Base-by-base conservation (phyloP, 257 asterid genomes). In the Thymus quinquecostatus region DNA sequence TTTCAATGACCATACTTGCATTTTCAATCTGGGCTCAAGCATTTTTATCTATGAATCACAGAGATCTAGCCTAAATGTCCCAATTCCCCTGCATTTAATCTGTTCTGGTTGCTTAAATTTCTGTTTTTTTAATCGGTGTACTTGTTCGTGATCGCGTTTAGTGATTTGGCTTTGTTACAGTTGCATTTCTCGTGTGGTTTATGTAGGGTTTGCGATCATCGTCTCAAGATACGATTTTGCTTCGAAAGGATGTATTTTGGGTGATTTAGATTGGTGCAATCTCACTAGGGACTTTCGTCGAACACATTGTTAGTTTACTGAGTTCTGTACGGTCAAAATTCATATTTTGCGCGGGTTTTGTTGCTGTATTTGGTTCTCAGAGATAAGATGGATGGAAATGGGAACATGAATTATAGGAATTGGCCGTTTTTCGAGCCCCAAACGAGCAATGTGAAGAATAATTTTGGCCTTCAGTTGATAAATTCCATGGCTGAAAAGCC, bases 341-440 rank as follows among this genome's bases (percentile, higher is more conserved):
- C 48, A 59, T 47, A 41, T 29, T 30, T 33, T 68, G 41, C 28
- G 21, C 13, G 60, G 66, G 58, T 66, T 38, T 60, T 32, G 38
- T 29, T 69, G 44, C 44, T 38, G 67, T 36, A 64, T 74, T 71
- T 71, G 67, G 30, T 33, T 50, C 3, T 36, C 30, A 0, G 28
- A 45, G 66, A 11, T 33, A 55, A 72, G 73, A 89, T 92, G 98
- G 98, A 89, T 79, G 93, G 81, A n/a, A 82, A 82, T 81, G 92
- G 87, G 8, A 44, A 81, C 63, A 28, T 83, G 78, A 80, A 80
- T 81, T 50, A 72, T 68, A 83, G 84, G 79, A 86, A 79, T 76
- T 89, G 96, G 96, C 83, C 73, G 5, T 83, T 77, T 73, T 48
- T 63, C 5, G 92, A 81, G 61, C 83, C 80, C n/a, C 60, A 77